Conservation (phyloP, 2,329 filamentous ascomycete species). For the Cordyceps fumosorosea region DNA sequence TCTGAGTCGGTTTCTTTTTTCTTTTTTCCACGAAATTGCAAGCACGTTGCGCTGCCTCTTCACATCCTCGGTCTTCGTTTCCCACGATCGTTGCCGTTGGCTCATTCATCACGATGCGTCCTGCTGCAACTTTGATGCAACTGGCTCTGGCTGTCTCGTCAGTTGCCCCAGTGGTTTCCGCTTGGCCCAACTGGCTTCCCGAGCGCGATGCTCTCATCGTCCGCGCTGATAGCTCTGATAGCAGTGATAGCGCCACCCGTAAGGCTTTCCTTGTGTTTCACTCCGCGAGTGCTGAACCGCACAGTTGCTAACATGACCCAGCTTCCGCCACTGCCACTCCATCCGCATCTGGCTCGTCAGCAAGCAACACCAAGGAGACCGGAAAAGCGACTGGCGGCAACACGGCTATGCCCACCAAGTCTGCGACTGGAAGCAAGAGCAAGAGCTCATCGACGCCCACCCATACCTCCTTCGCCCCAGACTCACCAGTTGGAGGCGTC, state of each 20-base stretch:
- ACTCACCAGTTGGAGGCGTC: constrained; percentile 44
- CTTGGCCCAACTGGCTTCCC: constrained; percentile 52
- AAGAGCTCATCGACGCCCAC: constrained; percentile 16
- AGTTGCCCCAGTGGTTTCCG: constrained; percentile 44
- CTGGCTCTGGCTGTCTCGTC: constrained; percentile 45
- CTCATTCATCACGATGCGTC: constrained; percentile 38
- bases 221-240: constrained; percentile 39
- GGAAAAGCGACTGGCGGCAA: constrained; percentile 31
- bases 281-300: not conserved
- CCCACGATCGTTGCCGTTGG: not conserved
- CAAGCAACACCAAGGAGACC: constrained; percentile 5
- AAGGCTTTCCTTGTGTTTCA: constrained; percentile 11
- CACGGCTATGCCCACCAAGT: constrained; percentile 25
- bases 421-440: constrained; percentile 21
- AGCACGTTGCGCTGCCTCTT: not conserved
- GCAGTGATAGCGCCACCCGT: constrained; percentile 21
- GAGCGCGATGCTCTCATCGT: constrained; percentile 47
- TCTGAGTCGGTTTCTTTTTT: not conserved
- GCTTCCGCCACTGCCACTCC: not conserved
- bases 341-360: constrained; percentile 3
- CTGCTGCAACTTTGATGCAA: constrained; percentile 38
- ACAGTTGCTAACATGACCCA: not conserved
- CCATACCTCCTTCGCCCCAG: constrained; percentile 37
- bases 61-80: not conserved
- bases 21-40: not conserved